phyloP scores from a whole-genome alignment of 805 yeast species.

The Candida andamanensis region DNA sequence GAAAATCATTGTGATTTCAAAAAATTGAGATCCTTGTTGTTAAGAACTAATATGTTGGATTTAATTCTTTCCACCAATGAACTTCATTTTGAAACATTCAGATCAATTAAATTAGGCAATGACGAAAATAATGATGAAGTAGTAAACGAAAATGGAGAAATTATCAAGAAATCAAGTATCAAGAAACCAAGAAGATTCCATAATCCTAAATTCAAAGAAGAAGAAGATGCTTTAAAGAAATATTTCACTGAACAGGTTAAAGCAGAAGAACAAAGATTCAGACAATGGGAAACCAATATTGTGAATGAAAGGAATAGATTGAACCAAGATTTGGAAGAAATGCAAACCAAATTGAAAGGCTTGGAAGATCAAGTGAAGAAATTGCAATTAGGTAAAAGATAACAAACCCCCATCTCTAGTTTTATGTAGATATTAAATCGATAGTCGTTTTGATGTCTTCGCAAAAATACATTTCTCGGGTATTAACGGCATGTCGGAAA shows the following conservation, averaged over 20 bases:
- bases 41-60: slow-evolving; percentile 82
- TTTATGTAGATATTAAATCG: background rate
- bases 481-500: background rate
- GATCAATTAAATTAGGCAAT: slow-evolving; percentile 61
- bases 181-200: slow-evolving; percentile 53
- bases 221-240: slow-evolving; percentile 89
- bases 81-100: slow-evolving; percentile 72
- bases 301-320: slow-evolving; percentile 91
- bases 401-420: background rate
- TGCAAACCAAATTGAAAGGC: slow-evolving; percentile 69
- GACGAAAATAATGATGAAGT: slow-evolving; percentile 27
- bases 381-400: slow-evolving; percentile 38
- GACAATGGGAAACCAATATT: slow-evolving; percentile 97
- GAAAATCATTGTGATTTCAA: slow-evolving; percentile 82
- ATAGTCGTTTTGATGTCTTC: background rate
- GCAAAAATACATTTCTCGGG: background rate
- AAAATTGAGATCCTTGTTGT: slow-evolving; percentile 68
- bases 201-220: slow-evolving; percentile 94
- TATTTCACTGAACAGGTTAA: slow-evolving; percentile 94
- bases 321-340: slow-evolving; percentile 87
- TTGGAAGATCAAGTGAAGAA: slow-evolving; percentile 72
- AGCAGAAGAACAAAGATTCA: slow-evolving; percentile 93
- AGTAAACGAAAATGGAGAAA: slow-evolving; percentile 26
- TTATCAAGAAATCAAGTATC: slow-evolving; percentile 20
- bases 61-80: slow-evolving; percentile 76